Evolutionary conservation across 371 early-diverging fungal genomes (phyloP), one percentile per base, ranked within the genome.

Genomic region (Lichtheimia hyalospora): DNA sequence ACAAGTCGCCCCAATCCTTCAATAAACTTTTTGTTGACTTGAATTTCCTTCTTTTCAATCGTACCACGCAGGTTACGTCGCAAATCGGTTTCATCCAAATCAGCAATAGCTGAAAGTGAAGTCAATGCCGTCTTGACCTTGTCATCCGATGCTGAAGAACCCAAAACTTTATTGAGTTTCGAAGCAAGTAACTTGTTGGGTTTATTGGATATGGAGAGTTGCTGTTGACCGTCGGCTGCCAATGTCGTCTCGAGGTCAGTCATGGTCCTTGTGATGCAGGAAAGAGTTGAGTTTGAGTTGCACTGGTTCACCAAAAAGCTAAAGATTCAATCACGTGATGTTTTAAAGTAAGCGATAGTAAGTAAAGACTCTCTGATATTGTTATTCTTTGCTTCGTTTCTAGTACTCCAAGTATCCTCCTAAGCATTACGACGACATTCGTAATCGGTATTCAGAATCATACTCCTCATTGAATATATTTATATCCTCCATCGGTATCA

Each of bases 101-200:
- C 73, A 57, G 87, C 86, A 66, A 90, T 87, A 52, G 84, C 85
- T 0, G 91, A 87, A 21, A 92, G 74, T 3, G 89, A 82, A 15
- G 81, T 73, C 46, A 91, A 76, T 14, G 90, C 89, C 7, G 80
- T 70, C 61, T 84, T 84, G 52, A 84, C 81, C 27, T 74, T 79
- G 72, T 84, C 86, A 58, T 87, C 75, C 2, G 71, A 50, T 4
- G 82, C 71, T 12, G 86, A 83, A 3, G 79, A 72, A 23, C 77
- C 69, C 20, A 85, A 66, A 6, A 86, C 69, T 66, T 86, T 85
- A 44, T 74, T 78, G 21, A 86, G 77, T 66, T 85, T 86, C 24
- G 71, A 63, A 48, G 80, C 73, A 3, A 86, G 62, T 21, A 78
- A 72, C 34, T 77, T 77, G 27, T 77, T 77, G 20, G 78, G 78